Conservation (phyloP, 345 rosid species). For the Laguncularia racemosa region DNA sequence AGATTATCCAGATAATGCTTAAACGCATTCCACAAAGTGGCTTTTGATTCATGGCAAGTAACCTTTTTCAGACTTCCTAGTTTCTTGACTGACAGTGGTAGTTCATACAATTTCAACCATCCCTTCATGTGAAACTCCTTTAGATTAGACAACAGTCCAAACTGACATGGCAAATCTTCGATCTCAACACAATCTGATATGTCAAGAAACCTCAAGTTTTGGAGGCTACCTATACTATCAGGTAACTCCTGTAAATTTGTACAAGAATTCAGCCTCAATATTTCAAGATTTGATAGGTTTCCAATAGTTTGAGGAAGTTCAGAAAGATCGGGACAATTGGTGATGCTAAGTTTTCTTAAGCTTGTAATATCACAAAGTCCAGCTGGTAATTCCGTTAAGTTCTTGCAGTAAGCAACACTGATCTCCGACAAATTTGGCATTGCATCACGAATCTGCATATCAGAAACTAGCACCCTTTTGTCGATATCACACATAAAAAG, state of each 20-base stretch:
- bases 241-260: constrained; percentile 33
- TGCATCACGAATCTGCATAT: constrained; percentile 8
- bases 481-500: constrained; percentile 36
- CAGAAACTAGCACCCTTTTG: constrained; percentile 11
- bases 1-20: constrained; percentile 2
- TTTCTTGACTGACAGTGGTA: constrained; percentile 29
- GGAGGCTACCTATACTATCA: constrained; percentile 25
- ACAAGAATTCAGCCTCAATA: constrained; percentile 39
- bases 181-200: constrained; percentile 37
- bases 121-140: constrained; percentile 40
- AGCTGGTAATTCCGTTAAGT: constrained; percentile 28
- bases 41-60: constrained; percentile 44
- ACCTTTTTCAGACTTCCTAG: constrained; percentile 31
- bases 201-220: constrained; percentile 28
- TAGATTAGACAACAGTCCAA: constrained; percentile 33
- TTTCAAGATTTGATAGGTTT: constrained; percentile 28
- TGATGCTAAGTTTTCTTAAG: constrained; percentile 42
- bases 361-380: constrained; percentile 22
- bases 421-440: constrained; percentile 41
- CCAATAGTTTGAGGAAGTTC: constrained; percentile 33
- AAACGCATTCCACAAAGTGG: constrained; percentile 28
- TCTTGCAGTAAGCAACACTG: constrained; percentile 40
- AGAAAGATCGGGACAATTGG: constrained; percentile 43
- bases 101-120: constrained; percentile 19
- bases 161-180: constrained; percentile 27